These are phyloP conservation scores for Paramarasmius palmivorus DNA, from an alignment of 1,284 basidiomycete genomes.

Conservation along the genomic window DNA sequence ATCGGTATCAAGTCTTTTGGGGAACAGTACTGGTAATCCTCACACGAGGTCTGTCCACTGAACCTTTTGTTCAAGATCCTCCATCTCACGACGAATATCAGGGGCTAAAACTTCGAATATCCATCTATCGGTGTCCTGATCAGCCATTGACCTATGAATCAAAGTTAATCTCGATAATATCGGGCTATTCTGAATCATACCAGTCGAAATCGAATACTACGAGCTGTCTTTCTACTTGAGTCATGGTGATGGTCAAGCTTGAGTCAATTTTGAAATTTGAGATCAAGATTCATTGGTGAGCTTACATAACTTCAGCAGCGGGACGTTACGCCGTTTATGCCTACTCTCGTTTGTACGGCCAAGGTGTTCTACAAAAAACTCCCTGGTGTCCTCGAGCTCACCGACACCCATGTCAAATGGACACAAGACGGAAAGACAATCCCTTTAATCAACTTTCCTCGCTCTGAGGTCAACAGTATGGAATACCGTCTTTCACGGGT, in stretches of 20 bases:
- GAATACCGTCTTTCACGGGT: conserved; percentile 20
- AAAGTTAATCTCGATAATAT: conserved; percentile 2
- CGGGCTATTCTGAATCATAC: conserved; percentile 41
- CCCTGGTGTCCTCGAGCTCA: conserved; percentile 70
- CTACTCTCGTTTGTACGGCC: conserved; percentile 63
- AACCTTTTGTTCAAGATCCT: conserved; percentile 62
- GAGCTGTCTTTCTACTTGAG: conserved; percentile 65
- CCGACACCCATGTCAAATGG: conserved; percentile 68
- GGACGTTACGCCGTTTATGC: conserved; percentile 33
- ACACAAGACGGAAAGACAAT: conserved; percentile 64
- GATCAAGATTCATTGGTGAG: neutral
- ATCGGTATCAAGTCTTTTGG: conserved; percentile 6
- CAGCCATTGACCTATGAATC: conserved; percentile 73
- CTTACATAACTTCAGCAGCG: neutral
- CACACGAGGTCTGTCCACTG: conserved; percentile 98
- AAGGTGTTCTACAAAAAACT: conserved; percentile 81
- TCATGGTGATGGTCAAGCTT: conserved; percentile 28
- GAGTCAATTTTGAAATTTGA: neutral
- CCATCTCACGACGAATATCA: conserved; percentile 82
- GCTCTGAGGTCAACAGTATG: conserved; percentile 65
- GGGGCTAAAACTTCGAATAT: conserved; percentile 91
- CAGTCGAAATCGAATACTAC: conserved; percentile 98
- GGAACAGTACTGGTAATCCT: conserved; percentile 27
- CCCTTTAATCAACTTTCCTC: conserved; percentile 60
- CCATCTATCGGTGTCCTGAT: conserved; percentile 98